Evolutionary conservation across 257 asterid genomes (phyloP).

Genomic region (Solanum paucissectum): DNA sequence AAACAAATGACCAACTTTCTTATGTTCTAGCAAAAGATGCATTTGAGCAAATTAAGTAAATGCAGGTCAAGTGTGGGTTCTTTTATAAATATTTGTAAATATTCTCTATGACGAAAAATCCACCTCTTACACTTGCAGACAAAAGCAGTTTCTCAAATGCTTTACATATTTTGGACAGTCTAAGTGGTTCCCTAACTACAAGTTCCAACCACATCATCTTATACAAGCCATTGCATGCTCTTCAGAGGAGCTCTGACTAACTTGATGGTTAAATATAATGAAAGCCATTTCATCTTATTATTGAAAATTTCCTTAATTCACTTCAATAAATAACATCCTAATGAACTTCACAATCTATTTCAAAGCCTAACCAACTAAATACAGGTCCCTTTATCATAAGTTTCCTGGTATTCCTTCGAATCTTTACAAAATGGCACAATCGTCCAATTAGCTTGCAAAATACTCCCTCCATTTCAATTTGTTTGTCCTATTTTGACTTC

Average conservation of each 20-base stretch:
- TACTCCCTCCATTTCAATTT: background rate
- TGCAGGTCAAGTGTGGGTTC: background rate
- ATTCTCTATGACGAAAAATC: background rate
- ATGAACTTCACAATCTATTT: background rate
- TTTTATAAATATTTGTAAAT: background rate
- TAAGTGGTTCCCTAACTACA: background rate
- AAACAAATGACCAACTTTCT: background rate
- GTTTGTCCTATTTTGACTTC: background rate
- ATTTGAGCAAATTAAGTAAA: background rate
- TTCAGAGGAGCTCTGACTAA: background rate
- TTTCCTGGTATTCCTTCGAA: background rate
- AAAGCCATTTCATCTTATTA: background rate
- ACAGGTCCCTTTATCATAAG: background rate
- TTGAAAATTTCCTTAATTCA: background rate
- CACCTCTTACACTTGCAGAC: background rate
- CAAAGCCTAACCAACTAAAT: background rate
- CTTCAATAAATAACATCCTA: background rate
- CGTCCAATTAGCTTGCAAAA: background rate
- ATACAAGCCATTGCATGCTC: background rate
- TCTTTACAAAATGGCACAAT: background rate
- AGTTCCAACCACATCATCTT: background rate
- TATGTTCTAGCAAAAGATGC: background rate
- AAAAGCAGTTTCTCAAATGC: background rate
- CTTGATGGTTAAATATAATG: background rate
- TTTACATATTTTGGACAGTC: background rate